Conservation (phyloP, 129 eudicot genomes). For the Cynara cardunculus region DNA sequence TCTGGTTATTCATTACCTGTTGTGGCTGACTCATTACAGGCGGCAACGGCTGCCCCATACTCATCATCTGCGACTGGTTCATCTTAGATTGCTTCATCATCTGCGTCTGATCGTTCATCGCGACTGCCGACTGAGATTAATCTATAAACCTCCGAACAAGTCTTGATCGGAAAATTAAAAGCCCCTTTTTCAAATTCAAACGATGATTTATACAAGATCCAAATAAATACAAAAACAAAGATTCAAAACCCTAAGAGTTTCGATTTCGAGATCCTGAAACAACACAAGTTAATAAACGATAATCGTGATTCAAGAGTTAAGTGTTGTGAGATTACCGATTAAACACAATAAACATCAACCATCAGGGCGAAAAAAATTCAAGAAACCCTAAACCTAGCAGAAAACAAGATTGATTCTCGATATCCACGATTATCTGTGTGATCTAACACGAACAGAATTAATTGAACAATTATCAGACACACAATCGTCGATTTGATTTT, state of each 20-base stretch:
- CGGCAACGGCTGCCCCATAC: conserved; percentile 40
- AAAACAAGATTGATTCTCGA: conserved; percentile 21
- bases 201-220: conserved; percentile 1
- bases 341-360: conserved; percentile 4
- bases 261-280: conserved; percentile 17
- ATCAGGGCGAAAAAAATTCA: background rate
- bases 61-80: conserved; percentile 43
- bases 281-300: background rate
- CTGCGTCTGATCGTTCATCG: conserved; percentile 34
- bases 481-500: conserved; percentile 5
- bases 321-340: conserved; percentile 13
- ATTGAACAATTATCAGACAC: background rate
- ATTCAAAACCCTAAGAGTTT: conserved; percentile 24
- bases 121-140: background rate
- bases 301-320: conserved; percentile 1
- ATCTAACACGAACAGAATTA: conserved; percentile 8
- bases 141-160: background rate
- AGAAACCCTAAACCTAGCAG: conserved; percentile 32
- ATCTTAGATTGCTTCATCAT: conserved; percentile 28
- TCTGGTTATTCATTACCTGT: conserved; percentile 24
- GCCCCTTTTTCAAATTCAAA: conserved; percentile 4
- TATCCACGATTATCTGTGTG: conserved; percentile 17
- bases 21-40: conserved; percentile 37
- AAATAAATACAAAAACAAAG: background rate
- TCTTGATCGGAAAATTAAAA: background rate